Evolutionary conservation across 139 green algal genomes (phyloP).

Genomic region (Chlorella sp.): DNA sequence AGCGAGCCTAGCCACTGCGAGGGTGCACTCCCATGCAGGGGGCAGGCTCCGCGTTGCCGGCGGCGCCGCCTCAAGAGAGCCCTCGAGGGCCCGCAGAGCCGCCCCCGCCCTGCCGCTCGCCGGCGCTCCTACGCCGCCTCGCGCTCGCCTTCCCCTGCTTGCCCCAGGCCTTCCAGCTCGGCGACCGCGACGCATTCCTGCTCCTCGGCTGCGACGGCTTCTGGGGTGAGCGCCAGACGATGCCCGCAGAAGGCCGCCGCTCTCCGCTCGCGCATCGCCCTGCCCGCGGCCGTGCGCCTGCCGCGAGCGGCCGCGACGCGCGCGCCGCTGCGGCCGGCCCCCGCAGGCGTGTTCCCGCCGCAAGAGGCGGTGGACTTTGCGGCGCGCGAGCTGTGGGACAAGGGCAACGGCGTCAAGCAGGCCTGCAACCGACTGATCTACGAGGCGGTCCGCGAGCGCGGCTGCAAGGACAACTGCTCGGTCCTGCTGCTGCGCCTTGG

Average conservation of each 20-base stretch:
- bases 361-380: slow-evolving; percentile 52
- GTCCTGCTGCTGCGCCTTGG: slow-evolving; percentile 52
- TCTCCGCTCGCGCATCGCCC: background rate
- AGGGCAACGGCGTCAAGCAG: slow-evolving; percentile 41
- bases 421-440: slow-evolving; percentile 62
- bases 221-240: slow-evolving; percentile 38
- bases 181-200: slow-evolving; percentile 56
- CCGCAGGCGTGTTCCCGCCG: slow-evolving; percentile 48
- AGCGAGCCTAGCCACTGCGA: no score
- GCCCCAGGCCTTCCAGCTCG: slow-evolving; percentile 53
- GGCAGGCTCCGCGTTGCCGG: no score
- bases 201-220: slow-evolving; percentile 69
- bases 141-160: no score
- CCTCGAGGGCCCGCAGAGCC: no score
- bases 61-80: no score
- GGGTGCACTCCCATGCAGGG: no score
- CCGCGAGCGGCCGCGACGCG: background rate
- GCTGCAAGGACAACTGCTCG: slow-evolving; percentile 67
- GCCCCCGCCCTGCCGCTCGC: no score
- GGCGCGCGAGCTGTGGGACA: slow-evolving; percentile 23
- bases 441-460: slow-evolving; percentile 51
- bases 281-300: background rate
- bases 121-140: no score
- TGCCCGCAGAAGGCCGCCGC: background rate
- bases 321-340: background rate